Percentiles rank a stretch among this genome's conserved stretches.
These are phyloP conservation scores for Thozetella sp. DNA, from an alignment of 495 filamentous ascomycete species.

Conservation along the genomic window DNA sequence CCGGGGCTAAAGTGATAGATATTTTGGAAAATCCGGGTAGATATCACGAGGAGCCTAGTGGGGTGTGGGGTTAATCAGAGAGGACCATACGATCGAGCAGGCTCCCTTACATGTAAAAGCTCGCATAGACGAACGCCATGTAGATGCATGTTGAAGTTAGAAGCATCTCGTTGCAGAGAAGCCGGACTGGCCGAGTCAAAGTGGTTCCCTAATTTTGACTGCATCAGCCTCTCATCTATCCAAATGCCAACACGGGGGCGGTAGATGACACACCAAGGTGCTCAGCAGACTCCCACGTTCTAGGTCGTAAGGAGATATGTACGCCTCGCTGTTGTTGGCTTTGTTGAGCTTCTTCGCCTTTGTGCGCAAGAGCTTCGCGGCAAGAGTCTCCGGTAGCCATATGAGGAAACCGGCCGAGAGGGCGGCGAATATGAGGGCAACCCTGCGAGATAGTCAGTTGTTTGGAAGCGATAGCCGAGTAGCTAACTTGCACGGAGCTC, in stretches of 20 bases:
- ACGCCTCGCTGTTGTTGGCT: conserved; percentile 9
- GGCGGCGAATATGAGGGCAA: conserved; percentile 45
- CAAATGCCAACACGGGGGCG: background rate
- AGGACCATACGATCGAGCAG: background rate
- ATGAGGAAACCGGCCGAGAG: conserved; percentile 26
- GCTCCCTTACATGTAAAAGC: conserved; percentile 63
- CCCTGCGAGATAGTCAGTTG: conserved; percentile 14
- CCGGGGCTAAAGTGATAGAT: conserved; percentile 40
- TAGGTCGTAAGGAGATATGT: conserved; percentile 17
- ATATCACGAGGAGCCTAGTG: conserved; percentile 53
- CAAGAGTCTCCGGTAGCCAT: conserved; percentile 51
- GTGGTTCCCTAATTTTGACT: conserved; percentile 18
- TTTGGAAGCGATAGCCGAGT: conserved; percentile 1
- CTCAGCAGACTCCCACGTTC: conserved; percentile 12
- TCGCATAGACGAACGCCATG: conserved; percentile 63
- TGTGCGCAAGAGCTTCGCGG: conserved; percentile 42
- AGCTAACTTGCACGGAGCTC: conserved; percentile 13
- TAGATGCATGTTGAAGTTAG: conserved; percentile 65
- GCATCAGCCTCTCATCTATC: background rate
- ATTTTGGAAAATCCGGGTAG: conserved; percentile 56
- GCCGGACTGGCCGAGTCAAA: conserved; percentile 47
- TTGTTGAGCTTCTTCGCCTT: conserved; percentile 50
- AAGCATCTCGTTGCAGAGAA: conserved; percentile 62
- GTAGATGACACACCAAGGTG: conserved; percentile 13
- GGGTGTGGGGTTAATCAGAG: too few species aligned